phyloP scores from a whole-genome alignment of 2,329 filamentous ascomycete species.

The Exophiala sp. region DNA sequence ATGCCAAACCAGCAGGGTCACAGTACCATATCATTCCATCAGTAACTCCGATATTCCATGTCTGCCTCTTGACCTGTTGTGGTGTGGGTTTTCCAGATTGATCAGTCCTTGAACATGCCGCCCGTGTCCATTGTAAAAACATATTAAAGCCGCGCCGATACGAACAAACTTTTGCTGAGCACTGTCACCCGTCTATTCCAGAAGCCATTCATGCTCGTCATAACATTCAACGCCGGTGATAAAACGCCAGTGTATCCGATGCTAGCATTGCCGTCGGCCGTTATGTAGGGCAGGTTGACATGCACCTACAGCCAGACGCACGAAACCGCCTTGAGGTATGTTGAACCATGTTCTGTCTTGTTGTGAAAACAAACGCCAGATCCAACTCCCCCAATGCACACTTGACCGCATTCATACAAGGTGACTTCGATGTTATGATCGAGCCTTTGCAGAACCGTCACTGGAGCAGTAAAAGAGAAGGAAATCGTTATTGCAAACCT shows the following conservation, averaged over 20 bases:
- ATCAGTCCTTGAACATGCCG: no score
- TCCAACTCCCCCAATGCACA: constrained; percentile 61
- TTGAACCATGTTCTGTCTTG: constrained; percentile 73
- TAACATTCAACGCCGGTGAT: not conserved
- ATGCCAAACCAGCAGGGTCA: not conserved
- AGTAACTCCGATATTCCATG: no score
- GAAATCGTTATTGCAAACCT: constrained; percentile 5
- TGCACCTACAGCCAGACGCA: constrained; percentile 21
- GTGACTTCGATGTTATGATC: constrained; percentile 68
- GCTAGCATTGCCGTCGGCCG: not conserved
- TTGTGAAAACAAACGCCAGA: constrained; percentile 75
- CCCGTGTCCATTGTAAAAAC: no score
- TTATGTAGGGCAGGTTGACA: constrained; percentile 26
- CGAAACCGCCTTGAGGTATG: constrained; percentile 48
- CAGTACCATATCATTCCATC: not conserved
- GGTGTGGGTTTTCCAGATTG: no score
- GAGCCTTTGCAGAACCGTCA: constrained; percentile 37
- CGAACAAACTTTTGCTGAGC: no score
- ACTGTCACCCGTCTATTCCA: no score
- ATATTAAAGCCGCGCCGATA: no score
- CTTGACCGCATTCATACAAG: constrained; percentile 34
- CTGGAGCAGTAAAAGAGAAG: constrained; percentile 12
- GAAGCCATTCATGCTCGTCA: not conserved
- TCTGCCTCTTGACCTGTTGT: no score
- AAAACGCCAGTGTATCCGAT: not conserved